Evolutionary conservation across 106 monocot species (phyloP).

Genomic region (Acorus gramineus): DNA sequence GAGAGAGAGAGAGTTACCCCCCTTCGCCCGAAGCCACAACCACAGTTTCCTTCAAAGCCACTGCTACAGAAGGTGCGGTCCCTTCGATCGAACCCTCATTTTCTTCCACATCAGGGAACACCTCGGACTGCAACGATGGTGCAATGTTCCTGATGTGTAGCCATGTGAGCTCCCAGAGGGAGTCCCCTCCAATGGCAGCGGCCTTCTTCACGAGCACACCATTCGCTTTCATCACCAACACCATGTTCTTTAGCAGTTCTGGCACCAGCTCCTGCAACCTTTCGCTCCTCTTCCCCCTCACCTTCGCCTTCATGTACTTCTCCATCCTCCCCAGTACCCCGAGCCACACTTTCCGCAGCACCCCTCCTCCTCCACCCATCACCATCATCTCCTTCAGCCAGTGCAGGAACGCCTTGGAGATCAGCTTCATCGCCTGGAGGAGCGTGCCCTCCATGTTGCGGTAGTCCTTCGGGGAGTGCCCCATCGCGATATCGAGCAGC

Average conservation of each 20-base stretch:
- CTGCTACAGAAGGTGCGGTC: too few species aligned
- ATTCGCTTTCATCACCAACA: constrained; percentile 62
- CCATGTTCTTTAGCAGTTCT: constrained; percentile 60
- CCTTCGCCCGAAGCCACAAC: too few species aligned
- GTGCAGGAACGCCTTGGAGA: constrained; percentile 8
- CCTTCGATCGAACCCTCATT: too few species aligned
- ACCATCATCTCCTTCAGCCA: not conserved
- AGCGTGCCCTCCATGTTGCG: constrained; percentile 6
- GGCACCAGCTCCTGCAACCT: constrained; percentile 65
- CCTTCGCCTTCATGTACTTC: constrained; percentile 52
- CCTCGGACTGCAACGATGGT: constrained; percentile 42
- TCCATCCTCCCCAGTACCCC: constrained; percentile 53
- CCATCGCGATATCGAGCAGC: constrained; percentile 3
- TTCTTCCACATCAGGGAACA: constrained; percentile 32
- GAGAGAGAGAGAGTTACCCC: too few species aligned
- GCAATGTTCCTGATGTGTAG: constrained; percentile 51
- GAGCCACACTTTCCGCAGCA: constrained; percentile 31
- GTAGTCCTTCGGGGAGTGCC: constrained; percentile 7
- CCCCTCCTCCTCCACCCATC: not conserved
- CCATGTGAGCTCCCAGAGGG: constrained; percentile 64
- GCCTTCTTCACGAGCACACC: constrained; percentile 45
- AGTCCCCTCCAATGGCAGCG: constrained; percentile 31
- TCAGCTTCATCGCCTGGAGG: constrained; percentile 3
- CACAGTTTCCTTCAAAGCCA: too few species aligned
- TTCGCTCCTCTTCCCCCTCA: constrained; percentile 63